phyloP scores from a whole-genome alignment of 2,329 filamentous ascomycete species.

The Exophiala phaeomuriformis region DNA sequence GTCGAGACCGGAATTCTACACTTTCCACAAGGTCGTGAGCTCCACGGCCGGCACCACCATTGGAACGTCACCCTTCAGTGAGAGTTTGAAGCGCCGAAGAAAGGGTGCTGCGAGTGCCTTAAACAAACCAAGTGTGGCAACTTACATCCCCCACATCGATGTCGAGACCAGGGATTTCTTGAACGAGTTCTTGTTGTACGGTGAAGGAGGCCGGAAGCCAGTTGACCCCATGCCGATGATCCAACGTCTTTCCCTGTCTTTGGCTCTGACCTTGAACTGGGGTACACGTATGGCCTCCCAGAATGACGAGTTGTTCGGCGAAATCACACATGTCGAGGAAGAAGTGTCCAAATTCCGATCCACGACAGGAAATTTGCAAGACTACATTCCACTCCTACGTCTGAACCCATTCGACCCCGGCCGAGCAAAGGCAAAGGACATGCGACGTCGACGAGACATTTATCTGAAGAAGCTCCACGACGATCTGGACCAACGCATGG shows the following conservation, averaged over 20 bases:
- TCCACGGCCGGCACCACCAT: constrained; percentile 59
- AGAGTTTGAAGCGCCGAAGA: constrained; percentile 55
- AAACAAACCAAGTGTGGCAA: constrained; percentile 57
- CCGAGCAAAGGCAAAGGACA: constrained; percentile 52
- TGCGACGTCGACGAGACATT: constrained; percentile 53
- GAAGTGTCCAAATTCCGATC: constrained; percentile 53
- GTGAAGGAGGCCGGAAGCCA: constrained; percentile 46
- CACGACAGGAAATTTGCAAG: constrained; percentile 55
- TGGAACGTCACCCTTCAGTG: constrained; percentile 59
- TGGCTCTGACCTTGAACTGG: constrained; percentile 60
- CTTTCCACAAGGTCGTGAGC: constrained; percentile 48
- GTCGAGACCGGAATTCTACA: constrained; percentile 52
- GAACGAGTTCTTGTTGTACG: constrained; percentile 53
- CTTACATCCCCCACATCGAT: constrained; percentile 56
- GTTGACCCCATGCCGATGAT: constrained; percentile 64
- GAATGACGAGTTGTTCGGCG: constrained; percentile 53
- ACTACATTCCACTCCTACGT: constrained; percentile 53
- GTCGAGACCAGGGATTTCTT: constrained; percentile 58
- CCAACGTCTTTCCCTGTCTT: constrained; percentile 55
- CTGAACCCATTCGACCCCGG: constrained; percentile 57
- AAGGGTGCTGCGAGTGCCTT: constrained; percentile 60
- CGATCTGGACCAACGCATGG: constrained; percentile 55
- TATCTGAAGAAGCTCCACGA: constrained; percentile 53
- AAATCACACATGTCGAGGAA: constrained; percentile 58
- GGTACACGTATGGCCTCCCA: constrained; percentile 54